Evolutionary conservation across 768 basidiomycete genomes (phyloP).

Genomic region (Solioccasus polychromus): DNA sequence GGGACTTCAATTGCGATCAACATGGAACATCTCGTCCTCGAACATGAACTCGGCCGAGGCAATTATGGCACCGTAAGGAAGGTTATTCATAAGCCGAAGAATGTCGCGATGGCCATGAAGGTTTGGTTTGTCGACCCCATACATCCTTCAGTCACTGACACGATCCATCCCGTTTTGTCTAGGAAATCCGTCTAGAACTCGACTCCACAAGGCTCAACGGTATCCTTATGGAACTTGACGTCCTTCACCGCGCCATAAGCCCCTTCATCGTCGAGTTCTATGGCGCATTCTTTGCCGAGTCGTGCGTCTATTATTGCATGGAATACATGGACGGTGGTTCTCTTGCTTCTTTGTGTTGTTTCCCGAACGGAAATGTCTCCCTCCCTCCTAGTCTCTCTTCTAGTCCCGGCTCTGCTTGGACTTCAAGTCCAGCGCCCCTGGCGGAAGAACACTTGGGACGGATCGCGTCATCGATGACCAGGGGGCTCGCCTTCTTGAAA

Average conservation of each 20-base stretch:
- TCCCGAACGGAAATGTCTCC: constrained; percentile 38
- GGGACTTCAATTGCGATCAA: constrained; percentile 92
- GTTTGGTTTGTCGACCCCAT: constrained; percentile 36
- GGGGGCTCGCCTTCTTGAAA: constrained; percentile 92
- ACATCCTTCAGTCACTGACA: constrained; percentile 10
- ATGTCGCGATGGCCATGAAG: constrained; percentile 99
- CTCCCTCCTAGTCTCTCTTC: constrained; percentile 32
- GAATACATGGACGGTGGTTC: constrained; percentile 99
- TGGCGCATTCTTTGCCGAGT: constrained; percentile 98
- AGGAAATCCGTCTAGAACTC: constrained; percentile 98
- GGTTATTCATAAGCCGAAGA: constrained; percentile 90
- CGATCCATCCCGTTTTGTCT: constrained; percentile 9
- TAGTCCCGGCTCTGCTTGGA: constrained; percentile 34
- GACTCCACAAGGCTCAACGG: constrained; percentile 91
- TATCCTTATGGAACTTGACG: constrained; percentile 98
- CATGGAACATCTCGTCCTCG: constrained; percentile 87
- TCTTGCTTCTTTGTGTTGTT: constrained; percentile 70
- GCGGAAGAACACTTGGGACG: constrained; percentile 79
- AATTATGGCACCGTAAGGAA: constrained; percentile 98
- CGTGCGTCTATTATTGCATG: constrained; percentile 99
- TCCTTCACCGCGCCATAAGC: constrained; percentile 89
- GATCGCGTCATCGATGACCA: constrained; percentile 79
- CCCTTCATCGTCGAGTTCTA: constrained; percentile 97
- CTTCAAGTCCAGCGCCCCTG: constrained; percentile 38
- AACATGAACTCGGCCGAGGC: constrained; percentile 93